Base-by-base conservation (phyloP, 768 basidiomycete species). In the Tremella mesenterica region DNA sequence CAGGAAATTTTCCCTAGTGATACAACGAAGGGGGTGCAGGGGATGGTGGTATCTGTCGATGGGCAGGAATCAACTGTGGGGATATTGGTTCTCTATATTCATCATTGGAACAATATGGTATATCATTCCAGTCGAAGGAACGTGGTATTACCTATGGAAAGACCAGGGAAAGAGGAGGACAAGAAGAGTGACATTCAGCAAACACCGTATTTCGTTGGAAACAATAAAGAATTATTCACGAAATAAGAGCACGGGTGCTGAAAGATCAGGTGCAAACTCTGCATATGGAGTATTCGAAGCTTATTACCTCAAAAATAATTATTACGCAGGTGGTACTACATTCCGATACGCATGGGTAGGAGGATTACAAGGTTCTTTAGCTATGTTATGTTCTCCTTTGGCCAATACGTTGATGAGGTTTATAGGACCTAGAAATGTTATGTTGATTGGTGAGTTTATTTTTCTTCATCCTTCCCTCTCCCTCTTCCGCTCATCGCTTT, bases 201-300 rank as follows among this genome's bases (percentile, higher is more conserved):
- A n/a, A n/a, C n/a, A n/a, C n/a, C n/a, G n/a, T n/a, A n/a, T n/a
- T n/a, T n/a, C n/a, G n/a, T n/a, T n/a, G n/a, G n/a, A n/a, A n/a
- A n/a, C n/a, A n/a, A n/a, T n/a, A n/a, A n/a, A n/a, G n/a, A n/a
- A n/a, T 36, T 18, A 36, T 36, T 18, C 10, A 33, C 4, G 48
- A 10, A 16, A 26, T 20, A 33, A 16, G 14, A 36, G 8, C n/a
- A n/a, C 16, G 21, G 13, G n/a, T 20, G 4, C 16, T 16, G 29
- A 23, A 20, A 20, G 30, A 3, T 50, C 47, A 68, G 69, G 69
- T 27, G 54, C 62, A 34, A 70, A 70, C 44, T 66, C 64, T 16
- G 63, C 65, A 12, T 72, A 68, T 38, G 68, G 70, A 14, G 68
- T 72, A 6, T 72, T 63, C 56, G 56, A 54, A 9, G 48, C 59